Conservation (phyloP, 768 basidiomycete species). For the Boletus reticulatus region DNA sequence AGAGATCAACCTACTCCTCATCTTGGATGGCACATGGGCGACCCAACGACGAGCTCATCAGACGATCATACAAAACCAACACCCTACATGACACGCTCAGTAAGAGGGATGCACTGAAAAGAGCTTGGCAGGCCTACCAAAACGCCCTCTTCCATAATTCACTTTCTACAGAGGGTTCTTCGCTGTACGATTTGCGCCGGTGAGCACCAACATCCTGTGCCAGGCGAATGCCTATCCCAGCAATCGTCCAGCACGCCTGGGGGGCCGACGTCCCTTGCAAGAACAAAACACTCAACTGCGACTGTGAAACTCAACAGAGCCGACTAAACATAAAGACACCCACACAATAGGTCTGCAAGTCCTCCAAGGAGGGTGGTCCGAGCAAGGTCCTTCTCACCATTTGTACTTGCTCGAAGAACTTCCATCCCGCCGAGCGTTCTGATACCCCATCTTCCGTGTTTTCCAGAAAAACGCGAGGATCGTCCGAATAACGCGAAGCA, state of each 20-base stretch:
- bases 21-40: conserved; percentile 66
- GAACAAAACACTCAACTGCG: conserved; percentile 52
- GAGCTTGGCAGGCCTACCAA: conserved; percentile 30
- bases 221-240: conserved; percentile 57
- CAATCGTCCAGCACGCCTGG: conserved; percentile 65
- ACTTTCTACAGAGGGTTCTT: conserved; percentile 41
- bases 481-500: conserved; percentile 54
- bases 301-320: conserved; percentile 4
- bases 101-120: neutral
- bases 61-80: conserved; percentile 30
- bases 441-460: conserved; percentile 22
- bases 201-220: conserved; percentile 63
- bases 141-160: conserved; percentile 62
- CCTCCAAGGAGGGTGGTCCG: conserved; percentile 57
- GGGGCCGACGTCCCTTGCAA: conserved; percentile 58
- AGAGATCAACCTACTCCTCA: conserved; percentile 53
- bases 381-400: conserved; percentile 57
- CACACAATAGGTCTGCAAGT: conserved; percentile 69
- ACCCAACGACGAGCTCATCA: conserved; percentile 51
- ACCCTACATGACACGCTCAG: conserved; percentile 16
- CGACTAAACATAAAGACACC: conserved; percentile 18
- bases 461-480: conserved; percentile 51
- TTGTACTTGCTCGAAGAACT: conserved; percentile 51
- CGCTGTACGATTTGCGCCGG: conserved; percentile 33
- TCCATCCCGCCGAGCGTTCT: conserved; percentile 52